These are phyloP conservation scores for Fraxinus paxiana DNA, from an alignment of 305 asterid species.

Conservation along the genomic window DNA sequence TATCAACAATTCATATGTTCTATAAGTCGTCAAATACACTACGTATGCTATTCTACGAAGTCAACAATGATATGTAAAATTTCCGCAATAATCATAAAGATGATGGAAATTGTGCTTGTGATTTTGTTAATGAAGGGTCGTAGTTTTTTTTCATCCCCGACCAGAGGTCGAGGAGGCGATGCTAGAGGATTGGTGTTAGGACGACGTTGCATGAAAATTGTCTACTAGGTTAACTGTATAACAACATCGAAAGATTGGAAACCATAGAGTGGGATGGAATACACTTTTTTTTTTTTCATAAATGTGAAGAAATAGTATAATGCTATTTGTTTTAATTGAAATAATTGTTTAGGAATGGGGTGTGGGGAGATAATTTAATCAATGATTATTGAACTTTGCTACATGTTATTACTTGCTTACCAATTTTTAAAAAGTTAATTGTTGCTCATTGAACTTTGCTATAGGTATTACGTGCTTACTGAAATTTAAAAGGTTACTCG, in stretches of 20 bases:
- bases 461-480: not conserved
- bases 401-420: too few species aligned
- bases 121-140: not conserved
- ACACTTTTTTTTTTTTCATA: too few species aligned
- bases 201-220: not conserved
- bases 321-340: not conserved
- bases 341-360: not conserved
- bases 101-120: not conserved
- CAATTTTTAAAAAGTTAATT: too few species aligned
- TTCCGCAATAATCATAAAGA: not conserved
- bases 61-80: not conserved
- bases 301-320: not conserved
- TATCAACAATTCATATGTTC: too few species aligned
- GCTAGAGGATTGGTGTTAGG: not conserved
- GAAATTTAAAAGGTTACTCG: too few species aligned
- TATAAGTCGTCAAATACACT: not conserved
- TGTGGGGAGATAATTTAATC: too few species aligned
- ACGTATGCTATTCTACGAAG: not conserved
- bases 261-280: too few species aligned
- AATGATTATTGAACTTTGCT: too few species aligned
- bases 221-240: not conserved
- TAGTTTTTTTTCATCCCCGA: not conserved
- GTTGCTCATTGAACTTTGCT: too few species aligned
- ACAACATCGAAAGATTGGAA: not conserved
- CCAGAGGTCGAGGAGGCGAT: not conserved